Conservation (phyloP, 2,329 filamentous ascomycete genomes). For the Fusarium torulosum region DNA sequence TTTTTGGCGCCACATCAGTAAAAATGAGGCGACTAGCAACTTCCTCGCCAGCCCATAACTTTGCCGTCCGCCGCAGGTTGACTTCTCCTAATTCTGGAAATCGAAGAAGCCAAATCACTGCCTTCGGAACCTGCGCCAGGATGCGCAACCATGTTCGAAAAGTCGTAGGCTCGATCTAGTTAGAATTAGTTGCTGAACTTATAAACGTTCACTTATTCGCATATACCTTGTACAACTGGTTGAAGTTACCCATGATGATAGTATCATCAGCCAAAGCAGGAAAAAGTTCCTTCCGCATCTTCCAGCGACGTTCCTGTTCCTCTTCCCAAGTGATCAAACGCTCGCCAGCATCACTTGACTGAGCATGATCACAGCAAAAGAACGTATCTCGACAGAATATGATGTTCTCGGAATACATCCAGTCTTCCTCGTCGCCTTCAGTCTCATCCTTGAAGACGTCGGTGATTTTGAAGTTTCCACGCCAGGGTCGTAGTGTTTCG, state of each 20-base stretch:
- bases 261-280: conserved; percentile 83
- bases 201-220: not conserved
- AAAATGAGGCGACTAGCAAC: conserved; percentile 91
- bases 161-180: conserved; percentile 93
- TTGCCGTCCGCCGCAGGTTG: conserved; percentile 84
- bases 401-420: conserved; percentile 97
- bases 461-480: conserved; percentile 78
- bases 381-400: conserved; percentile 95
- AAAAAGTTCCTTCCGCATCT: conserved; percentile 93
- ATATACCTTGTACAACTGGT: conserved; percentile 95
- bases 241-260: conserved; percentile 97
- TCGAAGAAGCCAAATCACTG: conserved; percentile 93
- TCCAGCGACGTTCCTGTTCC: conserved; percentile 85
- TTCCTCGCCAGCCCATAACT: conserved; percentile 84
- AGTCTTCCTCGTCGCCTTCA: conserved; percentile 77
- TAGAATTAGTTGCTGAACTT: conserved; percentile 14
- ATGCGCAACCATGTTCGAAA: conserved; percentile 97
- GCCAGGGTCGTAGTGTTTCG: conserved; percentile 82
- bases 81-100: conserved; percentile 94
- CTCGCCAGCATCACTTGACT: conserved; percentile 83
- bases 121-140: conserved; percentile 84
- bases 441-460: conserved; percentile 77
- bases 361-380: conserved; percentile 97
- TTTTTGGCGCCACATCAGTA: conserved; percentile 96
- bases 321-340: conserved; percentile 81